Evolutionary conservation across 805 yeast genomes (phyloP).

Genomic region (Pachysolen tannophilus): DNA sequence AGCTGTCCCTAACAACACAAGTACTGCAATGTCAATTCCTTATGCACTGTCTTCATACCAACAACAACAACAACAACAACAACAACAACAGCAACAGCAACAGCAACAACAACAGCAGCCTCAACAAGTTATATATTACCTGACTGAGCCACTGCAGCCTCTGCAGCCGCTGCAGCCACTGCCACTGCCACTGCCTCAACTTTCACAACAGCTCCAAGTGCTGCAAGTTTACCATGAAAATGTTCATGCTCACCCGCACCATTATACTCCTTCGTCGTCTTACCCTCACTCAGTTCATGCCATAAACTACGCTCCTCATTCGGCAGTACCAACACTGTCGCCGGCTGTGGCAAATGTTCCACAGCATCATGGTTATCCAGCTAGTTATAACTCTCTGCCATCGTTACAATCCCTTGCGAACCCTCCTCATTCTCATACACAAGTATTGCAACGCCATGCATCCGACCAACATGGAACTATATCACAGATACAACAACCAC

Average conservation of each 20-base stretch:
- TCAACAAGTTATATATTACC: slow-evolving; percentile 6
- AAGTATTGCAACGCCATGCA: too few relatives aligned
- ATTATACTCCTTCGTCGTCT: slow-evolving; percentile 8
- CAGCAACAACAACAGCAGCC: slow-evolving; percentile 1
- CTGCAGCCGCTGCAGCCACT: slow-evolving; percentile 4
- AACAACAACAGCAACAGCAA: slow-evolving; percentile 6
- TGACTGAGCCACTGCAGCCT: slow-evolving; percentile 2
- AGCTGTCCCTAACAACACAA: not conserved
- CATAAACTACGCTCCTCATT: slow-evolving; percentile 13
- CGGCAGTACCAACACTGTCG: slow-evolving; percentile 10
- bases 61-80: slow-evolving; percentile 11
- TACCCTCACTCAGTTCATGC: slow-evolving; percentile 3
- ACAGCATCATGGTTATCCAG: too few relatives aligned
- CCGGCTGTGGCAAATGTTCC: slow-evolving; percentile 1
- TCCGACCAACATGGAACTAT: too few relatives aligned
- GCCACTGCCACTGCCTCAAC: too few relatives aligned
- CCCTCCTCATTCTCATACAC: not conserved
- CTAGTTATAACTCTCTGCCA: too few relatives aligned
- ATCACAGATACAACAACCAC: slow-evolving; percentile 3
- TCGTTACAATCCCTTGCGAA: not conserved
- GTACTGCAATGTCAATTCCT: not conserved
- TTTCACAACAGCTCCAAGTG: too few relatives aligned
- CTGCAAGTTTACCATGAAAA: too few relatives aligned
- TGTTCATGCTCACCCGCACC: slow-evolving; percentile 6
- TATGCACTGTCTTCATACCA: slow-evolving; percentile 4